Percentiles rank a stretch among this genome's conserved stretches.
Conservation (phyloP, 345 rosid genomes). For the Aegle marmelos region DNA sequence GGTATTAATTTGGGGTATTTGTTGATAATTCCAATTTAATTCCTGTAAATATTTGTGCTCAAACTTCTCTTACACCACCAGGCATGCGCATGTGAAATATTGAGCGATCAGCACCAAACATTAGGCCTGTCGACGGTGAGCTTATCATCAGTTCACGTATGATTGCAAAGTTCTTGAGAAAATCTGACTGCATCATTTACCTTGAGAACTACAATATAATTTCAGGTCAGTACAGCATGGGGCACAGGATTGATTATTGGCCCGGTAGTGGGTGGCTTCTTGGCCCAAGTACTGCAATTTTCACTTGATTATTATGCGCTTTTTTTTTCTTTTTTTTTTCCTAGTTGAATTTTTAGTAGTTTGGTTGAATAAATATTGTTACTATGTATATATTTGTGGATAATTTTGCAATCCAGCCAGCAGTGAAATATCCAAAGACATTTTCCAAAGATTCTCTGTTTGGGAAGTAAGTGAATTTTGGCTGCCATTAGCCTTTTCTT, state of each 20-base stretch:
- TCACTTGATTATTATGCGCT: background rate
- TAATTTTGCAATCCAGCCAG: conserved; percentile 55
- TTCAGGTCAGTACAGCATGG: conserved; percentile 90
- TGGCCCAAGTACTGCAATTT: conserved; percentile 67
- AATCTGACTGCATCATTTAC: background rate
- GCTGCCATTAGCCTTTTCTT: too few relatives aligned
- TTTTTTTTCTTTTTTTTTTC: too few relatives aligned
- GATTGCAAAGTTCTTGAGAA: background rate
- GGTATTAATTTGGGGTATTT: conserved; percentile 30
- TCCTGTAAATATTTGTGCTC: background rate
- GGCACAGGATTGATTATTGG: conserved; percentile 93
- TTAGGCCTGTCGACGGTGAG: conserved; percentile 81
- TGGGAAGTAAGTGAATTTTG: conserved; percentile 64
- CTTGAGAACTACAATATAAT: background rate
- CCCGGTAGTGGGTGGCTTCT: conserved; percentile 86
- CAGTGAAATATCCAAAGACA: conserved; percentile 67
- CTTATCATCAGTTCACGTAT: background rate
- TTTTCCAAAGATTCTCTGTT: conserved; percentile 68
- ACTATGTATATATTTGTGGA: background rate
- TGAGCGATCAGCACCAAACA: conserved; percentile 68
- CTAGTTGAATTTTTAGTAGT: background rate
- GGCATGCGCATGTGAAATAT: conserved; percentile 82
- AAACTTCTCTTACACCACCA: conserved; percentile 10
- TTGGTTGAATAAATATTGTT: too few relatives aligned
- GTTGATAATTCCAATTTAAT: background rate